Evolutionary conservation across 2,329 filamentous ascomycete genomes (phyloP), one percentile per base, ranked within the genome.

Genomic region (Alternaria gaisen): DNA sequence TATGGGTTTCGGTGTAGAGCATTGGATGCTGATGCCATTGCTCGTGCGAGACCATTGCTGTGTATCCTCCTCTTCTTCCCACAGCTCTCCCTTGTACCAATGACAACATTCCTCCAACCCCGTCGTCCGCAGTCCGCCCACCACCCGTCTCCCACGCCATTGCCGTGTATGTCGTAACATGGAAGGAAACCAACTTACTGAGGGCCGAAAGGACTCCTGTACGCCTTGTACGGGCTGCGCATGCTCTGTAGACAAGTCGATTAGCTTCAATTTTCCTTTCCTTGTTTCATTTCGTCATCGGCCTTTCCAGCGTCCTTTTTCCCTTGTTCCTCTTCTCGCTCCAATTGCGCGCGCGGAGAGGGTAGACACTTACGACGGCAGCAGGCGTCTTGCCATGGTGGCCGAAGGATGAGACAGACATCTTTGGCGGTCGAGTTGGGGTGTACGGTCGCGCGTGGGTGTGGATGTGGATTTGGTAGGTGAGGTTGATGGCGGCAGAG

Each of bases 121-220:
- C 0, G 24, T 24, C 24, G 24, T 24, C 24, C 24, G 24, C 24
- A 28, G n/a, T 18, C 18, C 50, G 14, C 38, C 26, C 5, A 34
- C 50, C 38, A 10, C 55, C 12, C 20, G 20, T 43, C 10, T 3
- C 18, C 30, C 50, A n/a, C 44, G n/a, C 51, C 58, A 36, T n/a
- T 24, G 22, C 42, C 50, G 16, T 40, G 16, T n/a, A n/a, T 40
- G 5, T 14, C 14, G 28, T 48, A 50, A 63, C 46, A 43, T 64
- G 53, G 28, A 38, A 34, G 34, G 10, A 48, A 64, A 24, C 24
- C 53, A 68, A 79, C 79, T 77, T 82, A 89, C 86, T 85, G 83
- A 63, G 86, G 86, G 56, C 84, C 86, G 73, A 84, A 87, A 58
- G 83, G 83, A 75, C 84, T 86, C 77, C 81, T 78, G 78, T 85